Evolutionary conservation across 1,284 basidiomycete genomes (phyloP), one percentile per base, ranked within the genome.

Genomic region (Trichosporon ovoides): DNA sequence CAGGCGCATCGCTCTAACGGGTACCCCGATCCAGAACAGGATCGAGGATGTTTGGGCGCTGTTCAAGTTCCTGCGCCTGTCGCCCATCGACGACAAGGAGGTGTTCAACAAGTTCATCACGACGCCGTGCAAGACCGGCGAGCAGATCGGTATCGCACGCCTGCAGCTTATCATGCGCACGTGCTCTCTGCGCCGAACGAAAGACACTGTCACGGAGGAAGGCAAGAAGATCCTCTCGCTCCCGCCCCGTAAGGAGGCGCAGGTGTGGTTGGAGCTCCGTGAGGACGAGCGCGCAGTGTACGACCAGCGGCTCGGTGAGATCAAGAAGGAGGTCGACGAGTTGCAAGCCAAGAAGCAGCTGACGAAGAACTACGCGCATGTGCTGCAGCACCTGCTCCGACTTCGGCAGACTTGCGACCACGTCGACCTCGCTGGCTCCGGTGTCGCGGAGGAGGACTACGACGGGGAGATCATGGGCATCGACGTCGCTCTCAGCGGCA

Each of bases 21-120:
- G 96, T 61, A 99, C 96, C 7, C 96, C 96, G 0, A 91, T 99
- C 43, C 96, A 98, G 79, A 99, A 98, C 82, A 94, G 94, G 73
- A 84, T 98, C 58, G 95, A 98, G 77, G 96, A 99, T 71, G 87
- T 99, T 49, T 98, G 88, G 77, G 93, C 96, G 1, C 81, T 98
- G 57, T 86, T 99, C 81, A 94, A 93, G 76, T 98, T 99, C 79
- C 80, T 99, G 50, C 89, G 94, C 9, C 78, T 98, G 57, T 83
- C 86, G 38, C 96, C 96, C 0, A 88, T 98, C 68, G 89, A 95
- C 67, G 92, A 98, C 75, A 94, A 95, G 76, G 85, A 84, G 49
- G 78, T 87, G 10, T 99, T 96, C 92, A 94, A 87, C 54, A 88
- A 93, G 71, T 93, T 84, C 76, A 92, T 98, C 67, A 91, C 91